These are phyloP conservation scores for Antitrichia curtipendula DNA, from an alignment of 225 moss, liverwort and hornwort genomes.

Conservation along the genomic window DNA sequence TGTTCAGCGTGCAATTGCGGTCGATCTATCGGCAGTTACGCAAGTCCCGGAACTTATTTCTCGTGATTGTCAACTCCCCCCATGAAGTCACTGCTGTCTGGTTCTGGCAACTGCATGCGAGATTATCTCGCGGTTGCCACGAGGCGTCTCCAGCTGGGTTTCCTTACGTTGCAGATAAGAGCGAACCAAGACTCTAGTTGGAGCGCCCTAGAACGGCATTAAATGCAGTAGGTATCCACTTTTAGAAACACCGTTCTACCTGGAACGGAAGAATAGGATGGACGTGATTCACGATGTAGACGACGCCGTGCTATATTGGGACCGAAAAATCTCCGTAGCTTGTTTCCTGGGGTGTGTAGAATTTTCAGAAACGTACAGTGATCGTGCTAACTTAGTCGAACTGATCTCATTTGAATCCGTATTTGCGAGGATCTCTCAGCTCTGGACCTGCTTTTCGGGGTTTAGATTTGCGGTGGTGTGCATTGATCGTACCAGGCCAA, in stretches of 20 bases:
- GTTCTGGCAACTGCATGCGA: background rate
- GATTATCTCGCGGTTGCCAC: background rate
- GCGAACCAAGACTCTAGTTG: background rate
- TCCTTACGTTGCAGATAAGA: background rate
- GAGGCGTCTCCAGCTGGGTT: background rate
- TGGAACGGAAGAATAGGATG: background rate
- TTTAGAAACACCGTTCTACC: background rate
- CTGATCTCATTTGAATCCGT: background rate
- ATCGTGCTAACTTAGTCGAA: background rate
- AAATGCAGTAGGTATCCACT: background rate
- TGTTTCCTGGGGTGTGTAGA: background rate
- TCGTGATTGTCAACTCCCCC: background rate
- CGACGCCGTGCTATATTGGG: background rate
- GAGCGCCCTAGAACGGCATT: background rate
- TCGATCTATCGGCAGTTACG: background rate
- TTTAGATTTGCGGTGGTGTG: background rate
- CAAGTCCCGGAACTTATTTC: background rate
- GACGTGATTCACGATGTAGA: background rate
- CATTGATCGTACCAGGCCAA: background rate
- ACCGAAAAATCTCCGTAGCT: background rate
- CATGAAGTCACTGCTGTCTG: background rate
- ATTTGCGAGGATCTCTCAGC: background rate
- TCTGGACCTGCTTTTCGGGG: background rate
- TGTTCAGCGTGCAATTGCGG: background rate
- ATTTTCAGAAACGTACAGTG: background rate